Base-by-base conservation (phyloP, 257 asterid species). In the Forsythia viridissima region DNA sequence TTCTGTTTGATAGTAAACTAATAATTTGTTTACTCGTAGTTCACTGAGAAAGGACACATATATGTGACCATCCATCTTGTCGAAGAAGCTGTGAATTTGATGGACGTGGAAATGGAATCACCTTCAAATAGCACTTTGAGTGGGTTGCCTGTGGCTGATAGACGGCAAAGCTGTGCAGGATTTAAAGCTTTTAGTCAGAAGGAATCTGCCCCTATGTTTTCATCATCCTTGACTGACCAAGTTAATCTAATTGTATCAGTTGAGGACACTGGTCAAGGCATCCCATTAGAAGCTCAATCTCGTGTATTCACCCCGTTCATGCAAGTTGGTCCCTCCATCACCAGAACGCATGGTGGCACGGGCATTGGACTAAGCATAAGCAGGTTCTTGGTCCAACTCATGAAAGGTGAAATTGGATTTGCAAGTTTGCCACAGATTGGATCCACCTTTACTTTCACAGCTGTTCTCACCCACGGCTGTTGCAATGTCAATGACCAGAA, bases 291-390 rank as follows among this genome's bases (percentile, higher is more conserved):
- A 43, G 97, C 98, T 57, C 97, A 92, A 80, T 70, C 88, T 37
- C 93, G 90, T 20, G 90, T 95, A 16, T 95, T 95, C 85, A 92
- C 88, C 71, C 99, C 98, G 0, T 95, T 95, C 83, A 90, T 95
- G 92, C 99, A 95, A 86, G 99, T 93, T 0, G 97, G 94, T n/a
- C 97, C 98, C 78, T 93, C 99, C 52, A 88, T 90, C 80, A 89
- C 99, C 20, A 85, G 97, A 75, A 93, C 87, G 4, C 95, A 95
- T 30, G 99, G 99, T 16, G 99, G 99, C 76, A 95, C 99, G 0
- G 99, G 99, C 24, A 95, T 95, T 12, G 99, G 99, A 15, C 79
- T 95, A 34, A 95, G 99, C 92, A 95, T 95, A 72, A 95, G 97
- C 89, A 90, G 93, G 91, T 93, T 97, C 83, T 87, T 95, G 84